Base-by-base conservation (phyloP, 1,284 basidiomycete species). In the Ceratobasidium theobromae region DNA sequence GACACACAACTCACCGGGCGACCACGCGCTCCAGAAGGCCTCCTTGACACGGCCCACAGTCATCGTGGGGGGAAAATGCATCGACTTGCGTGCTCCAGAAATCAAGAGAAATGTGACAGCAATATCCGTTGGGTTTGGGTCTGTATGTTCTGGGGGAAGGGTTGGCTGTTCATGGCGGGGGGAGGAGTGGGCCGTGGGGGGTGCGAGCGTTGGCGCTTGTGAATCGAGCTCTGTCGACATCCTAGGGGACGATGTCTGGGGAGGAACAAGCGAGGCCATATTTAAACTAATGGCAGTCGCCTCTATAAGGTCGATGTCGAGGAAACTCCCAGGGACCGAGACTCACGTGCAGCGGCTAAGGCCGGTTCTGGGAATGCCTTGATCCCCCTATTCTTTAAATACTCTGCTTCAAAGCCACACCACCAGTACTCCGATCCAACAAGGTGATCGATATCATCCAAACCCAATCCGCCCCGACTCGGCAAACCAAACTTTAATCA, bases 21-120 rank as follows among this genome's bases (percentile, higher is more conserved):
- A 89, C 91, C 91, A 93, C 53, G 85, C 83, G 77, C 86, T 89
- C 89, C 90, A 93, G 49, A 88, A 84, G 53, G 93, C 79, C 77
- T 93, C 91, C 77, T 93, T 93, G 65, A 91, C 86, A 69, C 91
- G 79, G 12, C 89, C 89, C 16, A 94, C 79, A 0, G 89, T 89
- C 35, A 84, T 87, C 72, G 86, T 85, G 8, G 89, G 89, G 53
- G 91, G 89, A 71, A 94, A 94, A 0, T 83, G 79, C 82, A 91
- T 89, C 1, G 85, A 85, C 71, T 86, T 81, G 67, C 87, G 80
- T 53, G 83, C 79, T 0, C 91, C 91, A 1, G 88, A 86, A 30
- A 93, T 85, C 64, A 92, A 79, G 28, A 95, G 79, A 71, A 93
- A 91, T 0, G 86, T 88, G 54, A 95, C 72, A 41, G 84, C 82